Percentiles rank a stretch among this genome's conserved stretches.
Conservation (phyloP, 192 early-diverging fungal genomes). For the Coemansia sp. region DNA sequence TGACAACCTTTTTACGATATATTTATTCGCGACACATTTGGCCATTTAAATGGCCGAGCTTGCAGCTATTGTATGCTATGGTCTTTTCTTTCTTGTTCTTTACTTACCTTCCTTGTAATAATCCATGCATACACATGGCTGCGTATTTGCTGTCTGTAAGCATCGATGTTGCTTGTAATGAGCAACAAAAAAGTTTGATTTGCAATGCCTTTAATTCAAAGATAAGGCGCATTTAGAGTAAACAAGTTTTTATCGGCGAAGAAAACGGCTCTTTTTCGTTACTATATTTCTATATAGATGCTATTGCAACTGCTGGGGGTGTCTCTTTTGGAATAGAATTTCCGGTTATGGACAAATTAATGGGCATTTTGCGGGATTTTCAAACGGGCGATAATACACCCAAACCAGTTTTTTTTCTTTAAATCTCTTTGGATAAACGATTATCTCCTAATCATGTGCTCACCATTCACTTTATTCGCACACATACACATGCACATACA, state of each 20-base stretch:
- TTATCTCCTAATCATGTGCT: background rate
- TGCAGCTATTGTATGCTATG: background rate
- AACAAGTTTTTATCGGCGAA: no score
- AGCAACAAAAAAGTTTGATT: no score
- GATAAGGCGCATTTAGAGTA: background rate
- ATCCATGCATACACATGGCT: background rate
- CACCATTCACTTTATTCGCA: background rate
- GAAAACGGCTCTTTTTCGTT: no score
- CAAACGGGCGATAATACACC: background rate
- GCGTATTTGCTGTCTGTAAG: background rate
- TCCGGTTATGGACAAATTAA: background rate
- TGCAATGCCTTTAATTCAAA: background rate
- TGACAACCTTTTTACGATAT: background rate
- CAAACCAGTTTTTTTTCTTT: background rate
- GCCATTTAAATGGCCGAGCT: background rate
- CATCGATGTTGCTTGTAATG: no score
- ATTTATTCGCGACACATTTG: no score
- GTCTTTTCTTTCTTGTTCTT: background rate
- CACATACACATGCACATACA: background rate
- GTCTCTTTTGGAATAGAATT: background rate
- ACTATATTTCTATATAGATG: no score
- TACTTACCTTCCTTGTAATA: background rate
- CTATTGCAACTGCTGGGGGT: no score
- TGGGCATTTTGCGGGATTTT: slow-evolving; percentile 6
- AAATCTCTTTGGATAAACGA: background rate